A percentile compares a stretch with the other conserved stretches of the same genome.
phyloP scores from a whole-genome alignment of 371 early-diverging fungal species.

The Mortierella sp. region DNA sequence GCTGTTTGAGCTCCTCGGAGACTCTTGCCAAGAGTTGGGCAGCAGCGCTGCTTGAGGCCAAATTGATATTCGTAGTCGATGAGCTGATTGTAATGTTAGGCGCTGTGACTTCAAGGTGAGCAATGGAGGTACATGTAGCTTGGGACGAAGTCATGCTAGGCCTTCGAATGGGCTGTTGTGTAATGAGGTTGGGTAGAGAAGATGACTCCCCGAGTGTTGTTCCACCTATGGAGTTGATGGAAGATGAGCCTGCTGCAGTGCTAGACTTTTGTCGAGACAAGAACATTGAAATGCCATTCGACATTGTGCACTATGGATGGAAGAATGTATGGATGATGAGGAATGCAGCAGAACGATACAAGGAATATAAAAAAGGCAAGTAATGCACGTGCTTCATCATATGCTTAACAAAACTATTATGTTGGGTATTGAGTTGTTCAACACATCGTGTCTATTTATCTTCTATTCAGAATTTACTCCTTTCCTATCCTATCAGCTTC shows the following conservation, averaged over 20 bases:
- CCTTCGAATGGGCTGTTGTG: slow-evolving; percentile 41
- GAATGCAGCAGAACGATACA: not conserved
- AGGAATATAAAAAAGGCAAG: not conserved
- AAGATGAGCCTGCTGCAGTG: slow-evolving; percentile 4
- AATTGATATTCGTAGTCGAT: not conserved
- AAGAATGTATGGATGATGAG: not conserved
- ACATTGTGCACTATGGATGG: slow-evolving; percentile 8
- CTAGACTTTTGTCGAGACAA: slow-evolving; percentile 22
- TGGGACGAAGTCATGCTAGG: slow-evolving; percentile 42
- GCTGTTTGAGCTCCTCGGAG: slow-evolving; percentile 50
- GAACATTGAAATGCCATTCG: slow-evolving; percentile 25
- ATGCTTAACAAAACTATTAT: too few species aligned
- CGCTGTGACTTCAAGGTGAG: slow-evolving; percentile 14
- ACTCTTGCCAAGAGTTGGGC: slow-evolving; percentile 38
- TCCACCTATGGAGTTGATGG: slow-evolving; percentile 5
- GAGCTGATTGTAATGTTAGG: not conserved
- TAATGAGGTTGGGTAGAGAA: slow-evolving; percentile 42
- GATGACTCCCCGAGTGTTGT: slow-evolving; percentile 7
- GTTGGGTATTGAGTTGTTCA: not conserved
- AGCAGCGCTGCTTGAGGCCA: slow-evolving; percentile 28
- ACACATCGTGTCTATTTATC: too few species aligned
- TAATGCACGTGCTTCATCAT: not conserved
- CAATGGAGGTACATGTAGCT: slow-evolving; percentile 12
- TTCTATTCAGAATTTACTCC: not conserved
- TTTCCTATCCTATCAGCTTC: slow-evolving; percentile 20